Conservation (phyloP, 1,284 basidiomycete genomes). For the Ustilago lituana region DNA sequence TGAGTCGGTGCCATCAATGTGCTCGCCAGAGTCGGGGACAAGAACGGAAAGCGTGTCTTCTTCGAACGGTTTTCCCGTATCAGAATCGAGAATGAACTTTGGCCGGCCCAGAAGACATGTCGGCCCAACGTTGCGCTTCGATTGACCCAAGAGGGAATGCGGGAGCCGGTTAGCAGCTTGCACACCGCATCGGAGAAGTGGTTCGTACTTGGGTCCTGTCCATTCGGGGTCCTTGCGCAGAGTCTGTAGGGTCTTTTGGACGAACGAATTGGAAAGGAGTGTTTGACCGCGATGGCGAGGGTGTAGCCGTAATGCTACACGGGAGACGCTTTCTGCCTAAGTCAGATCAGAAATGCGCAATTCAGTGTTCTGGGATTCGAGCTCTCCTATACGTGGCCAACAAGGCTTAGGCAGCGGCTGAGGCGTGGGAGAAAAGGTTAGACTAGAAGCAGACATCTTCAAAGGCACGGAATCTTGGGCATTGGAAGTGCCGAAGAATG, state of each 20-base stretch:
- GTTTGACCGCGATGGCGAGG: constrained; percentile 15
- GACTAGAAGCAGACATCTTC: too few relatives aligned
- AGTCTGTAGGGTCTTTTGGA: constrained; percentile 4
- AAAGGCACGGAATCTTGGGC: too few relatives aligned
- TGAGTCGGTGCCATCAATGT: too few relatives aligned
- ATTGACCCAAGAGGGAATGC: constrained; percentile 58
- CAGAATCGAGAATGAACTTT: constrained; percentile 13
- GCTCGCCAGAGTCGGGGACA: neutral
- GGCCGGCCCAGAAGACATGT: constrained; percentile 12
- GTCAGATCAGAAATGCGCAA: too few relatives aligned
- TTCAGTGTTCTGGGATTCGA: too few relatives aligned
- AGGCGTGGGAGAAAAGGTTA: too few relatives aligned
- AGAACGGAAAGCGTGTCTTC: neutral
- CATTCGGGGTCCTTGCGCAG: constrained; percentile 20
- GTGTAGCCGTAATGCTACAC: neutral
- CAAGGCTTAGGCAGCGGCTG: too few relatives aligned
- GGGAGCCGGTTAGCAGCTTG: constrained; percentile 47
- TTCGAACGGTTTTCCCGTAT: constrained; percentile 11
- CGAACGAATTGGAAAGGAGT: neutral
- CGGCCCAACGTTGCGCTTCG: constrained; percentile 18
- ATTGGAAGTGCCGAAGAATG: too few relatives aligned
- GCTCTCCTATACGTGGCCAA: too few relatives aligned
- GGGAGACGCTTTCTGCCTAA: neutral
- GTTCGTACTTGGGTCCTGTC: constrained; percentile 36
- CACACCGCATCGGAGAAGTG: constrained; percentile 59